Percentiles rank a stretch among this genome's conserved stretches.
Evolutionary conservation across 306 rosid species (phyloP).

Genomic region (Prunus padus): DNA sequence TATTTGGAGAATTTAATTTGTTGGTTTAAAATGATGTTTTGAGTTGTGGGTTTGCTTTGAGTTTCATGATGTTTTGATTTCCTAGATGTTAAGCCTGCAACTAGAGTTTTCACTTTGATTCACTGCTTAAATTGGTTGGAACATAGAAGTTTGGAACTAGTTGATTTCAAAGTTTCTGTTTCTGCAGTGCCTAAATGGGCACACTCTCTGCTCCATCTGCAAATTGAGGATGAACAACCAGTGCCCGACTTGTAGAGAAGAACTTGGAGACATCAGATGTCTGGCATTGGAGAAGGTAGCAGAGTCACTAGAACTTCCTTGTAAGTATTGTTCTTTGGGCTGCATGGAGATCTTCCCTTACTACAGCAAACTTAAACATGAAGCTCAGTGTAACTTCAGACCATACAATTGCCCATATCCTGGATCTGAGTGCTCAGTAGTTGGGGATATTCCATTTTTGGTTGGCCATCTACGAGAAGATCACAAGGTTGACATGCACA

Average conservation of each 20-base stretch:
- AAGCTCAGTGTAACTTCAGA: conserved; percentile 23
- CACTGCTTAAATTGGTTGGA: conserved; percentile 1
- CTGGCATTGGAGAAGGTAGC: conserved; percentile 33
- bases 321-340: conserved; percentile 28
- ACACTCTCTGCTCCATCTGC: conserved; percentile 25
- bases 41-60: not conserved
- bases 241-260: conserved; percentile 32
- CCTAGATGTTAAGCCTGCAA: not conserved
- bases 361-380: conserved; percentile 31
- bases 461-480: conserved; percentile 22
- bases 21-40: not conserved
- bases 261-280: conserved; percentile 33
- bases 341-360: conserved; percentile 27
- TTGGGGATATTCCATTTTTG: conserved; percentile 25
- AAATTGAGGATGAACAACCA: conserved; percentile 20
- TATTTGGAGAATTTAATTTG: not conserved
- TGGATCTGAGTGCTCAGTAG: conserved; percentile 20
- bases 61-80: not conserved
- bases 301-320: conserved; percentile 21
- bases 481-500: conserved; percentile 31
- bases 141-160: not conserved
- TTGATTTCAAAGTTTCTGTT: not conserved
- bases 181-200: conserved; percentile 37
- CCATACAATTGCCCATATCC: conserved; percentile 28
- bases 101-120: not conserved